These are phyloP conservation scores for Plenodomus tracheiphilus DNA, from an alignment of 2,329 filamentous ascomycete genomes.

Conservation along the genomic window DNA sequence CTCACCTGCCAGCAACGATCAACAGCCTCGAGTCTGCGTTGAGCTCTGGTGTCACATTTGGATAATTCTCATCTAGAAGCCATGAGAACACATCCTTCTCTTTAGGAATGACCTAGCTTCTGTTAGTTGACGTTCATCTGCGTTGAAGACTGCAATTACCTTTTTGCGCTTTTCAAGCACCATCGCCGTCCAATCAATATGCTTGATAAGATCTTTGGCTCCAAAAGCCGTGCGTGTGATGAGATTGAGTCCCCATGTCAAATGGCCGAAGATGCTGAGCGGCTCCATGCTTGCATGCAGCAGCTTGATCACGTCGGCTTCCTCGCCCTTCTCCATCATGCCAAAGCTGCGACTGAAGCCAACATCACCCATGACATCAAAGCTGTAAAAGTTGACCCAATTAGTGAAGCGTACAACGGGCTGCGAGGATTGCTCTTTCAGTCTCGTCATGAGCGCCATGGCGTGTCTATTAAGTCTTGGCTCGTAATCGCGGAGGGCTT, in stretches of 20 bases:
- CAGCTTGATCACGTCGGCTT: constrained; percentile 30
- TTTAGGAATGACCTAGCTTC: constrained; percentile 21
- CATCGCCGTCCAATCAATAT: constrained; percentile 28
- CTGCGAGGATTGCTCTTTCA: constrained; percentile 23
- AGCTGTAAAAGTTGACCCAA: constrained; percentile 48
- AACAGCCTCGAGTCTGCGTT: constrained; percentile 33
- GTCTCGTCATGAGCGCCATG: constrained; percentile 24
- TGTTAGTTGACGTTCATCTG: constrained; percentile 4
- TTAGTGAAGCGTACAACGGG: constrained; percentile 31
- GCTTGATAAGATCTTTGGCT: constrained; percentile 24
- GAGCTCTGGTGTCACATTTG: constrained; percentile 24
- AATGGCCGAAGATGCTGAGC: constrained; percentile 24
- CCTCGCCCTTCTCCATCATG: constrained; percentile 38
- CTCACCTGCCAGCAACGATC: constrained; percentile 38
- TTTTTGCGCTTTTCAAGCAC: constrained; percentile 31
- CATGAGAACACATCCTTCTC: constrained; percentile 34
- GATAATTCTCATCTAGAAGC: constrained; percentile 24
- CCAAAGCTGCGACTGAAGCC: constrained; percentile 48
- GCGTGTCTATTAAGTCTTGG: constrained; percentile 38
- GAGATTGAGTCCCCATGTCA: constrained; percentile 26
- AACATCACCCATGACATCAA: constrained; percentile 56
- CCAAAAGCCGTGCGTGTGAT: constrained; percentile 19
- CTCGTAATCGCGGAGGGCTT: constrained; percentile 42
- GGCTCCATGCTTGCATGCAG: constrained; percentile 30
- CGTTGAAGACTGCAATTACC: too few species aligned